Evolutionary conservation across 1,284 basidiomycete species (phyloP), one percentile per base, ranked within the genome.

Genomic region (Fistulina hepatica): DNA sequence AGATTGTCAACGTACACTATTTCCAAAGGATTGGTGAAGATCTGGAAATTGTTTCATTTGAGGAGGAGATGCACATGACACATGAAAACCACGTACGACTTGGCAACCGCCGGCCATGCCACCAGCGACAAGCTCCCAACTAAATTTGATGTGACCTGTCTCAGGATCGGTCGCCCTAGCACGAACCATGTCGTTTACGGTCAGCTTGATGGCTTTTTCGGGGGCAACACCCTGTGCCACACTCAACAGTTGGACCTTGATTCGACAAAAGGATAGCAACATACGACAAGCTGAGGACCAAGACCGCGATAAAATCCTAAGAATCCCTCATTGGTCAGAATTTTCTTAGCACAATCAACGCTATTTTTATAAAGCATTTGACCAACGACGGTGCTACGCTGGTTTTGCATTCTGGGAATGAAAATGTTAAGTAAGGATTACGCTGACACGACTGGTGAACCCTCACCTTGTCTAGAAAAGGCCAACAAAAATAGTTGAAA

Each of bases 321-420:
- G 49, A 94, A 76, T 16, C 90, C 93, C 64, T 99, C 94, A 58
- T 97, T 97, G 41, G 78, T 74, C 58, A 97, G 80, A 25, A 98
- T 94, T 58, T 95, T 97, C 51, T 75, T 72, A 26, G 93, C 83
- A 57, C 94, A 99, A 57, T 99, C 94, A 33, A 83, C 56, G 49
- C 88, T 91, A 66, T 94, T 95, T 64, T 89, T 85, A 67, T 97
- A 97, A 36, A 95, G 60, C 52, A 95, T 65, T 60, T 97, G 91
- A 33, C 92, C 92, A 33, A 95, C 92, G 26, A 97, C 88, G 16
- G 83, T 91, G 46, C 81, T 89, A 15, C 92, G 78, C 59, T 98
- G 94, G 60, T 98, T 98, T 69, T 98, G 94, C 75, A 98, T 93
- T 39, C 91, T 86, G 42, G 2, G n/a, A n/a, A n/a, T n/a, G n/a